Conservation (phyloP, 1,139 yeast species). For the Debaryomyces coudertii region DNA sequence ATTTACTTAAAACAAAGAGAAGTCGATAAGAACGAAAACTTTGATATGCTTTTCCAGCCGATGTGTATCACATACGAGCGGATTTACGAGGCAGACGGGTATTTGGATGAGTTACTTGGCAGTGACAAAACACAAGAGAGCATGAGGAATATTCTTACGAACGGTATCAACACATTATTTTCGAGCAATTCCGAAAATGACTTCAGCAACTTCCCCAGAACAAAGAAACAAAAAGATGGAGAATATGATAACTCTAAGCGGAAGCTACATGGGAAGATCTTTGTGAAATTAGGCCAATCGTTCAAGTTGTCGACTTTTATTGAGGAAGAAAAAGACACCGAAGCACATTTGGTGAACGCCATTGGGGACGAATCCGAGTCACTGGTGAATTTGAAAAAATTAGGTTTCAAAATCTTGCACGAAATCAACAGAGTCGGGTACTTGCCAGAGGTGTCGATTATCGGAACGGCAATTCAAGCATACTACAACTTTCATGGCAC, state of each 20-base stretch:
- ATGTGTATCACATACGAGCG: conserved; percentile 66
- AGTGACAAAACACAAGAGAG: conserved; percentile 58
- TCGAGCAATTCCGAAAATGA: conserved; percentile 3
- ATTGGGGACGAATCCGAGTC: conserved; percentile 7
- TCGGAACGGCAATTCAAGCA: conserved; percentile 43
- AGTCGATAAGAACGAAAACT: conserved; percentile 45
- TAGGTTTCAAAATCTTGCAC: conserved; percentile 47
- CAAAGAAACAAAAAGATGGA: conserved; percentile 17
- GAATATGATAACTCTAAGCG: conserved; percentile 32
- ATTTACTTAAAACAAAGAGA: conserved; percentile 50
- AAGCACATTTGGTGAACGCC: conserved; percentile 9
- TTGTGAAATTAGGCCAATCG: conserved; percentile 39
- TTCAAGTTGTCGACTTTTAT: conserved; percentile 36
- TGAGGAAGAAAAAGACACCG: conserved; percentile 16
- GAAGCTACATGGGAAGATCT: conserved; percentile 42
- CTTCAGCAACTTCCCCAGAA: conserved; percentile 10
- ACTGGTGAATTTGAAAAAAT: conserved; percentile 40
- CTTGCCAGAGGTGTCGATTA: conserved; percentile 42
- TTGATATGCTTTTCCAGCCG: conserved; percentile 54
- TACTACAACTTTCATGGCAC: conserved; percentile 28
- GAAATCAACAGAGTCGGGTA: conserved; percentile 41
- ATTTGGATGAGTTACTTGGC: conserved; percentile 62
- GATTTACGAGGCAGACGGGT: conserved; percentile 68
- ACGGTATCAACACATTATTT: conserved; percentile 37
- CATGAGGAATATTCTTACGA: conserved; percentile 36